Percentiles rank a stretch among this genome's conserved stretches.
Evolutionary conservation across 1,284 basidiomycete genomes (phyloP).

Genomic region (Trichosporon faecale): DNA sequence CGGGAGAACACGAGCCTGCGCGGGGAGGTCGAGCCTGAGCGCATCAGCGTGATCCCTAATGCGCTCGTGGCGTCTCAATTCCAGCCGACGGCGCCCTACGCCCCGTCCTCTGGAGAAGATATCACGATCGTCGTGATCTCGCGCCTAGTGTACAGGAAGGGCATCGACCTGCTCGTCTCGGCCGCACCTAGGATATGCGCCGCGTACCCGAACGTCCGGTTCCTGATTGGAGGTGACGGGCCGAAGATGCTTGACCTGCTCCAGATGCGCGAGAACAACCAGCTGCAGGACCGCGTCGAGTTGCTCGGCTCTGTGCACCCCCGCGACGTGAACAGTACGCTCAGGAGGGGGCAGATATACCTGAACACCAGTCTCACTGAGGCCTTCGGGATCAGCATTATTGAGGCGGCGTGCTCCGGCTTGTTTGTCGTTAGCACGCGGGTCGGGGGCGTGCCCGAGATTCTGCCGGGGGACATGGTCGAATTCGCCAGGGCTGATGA

Average conservation of each 20-base stretch:
- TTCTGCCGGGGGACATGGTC: constrained; percentile 88
- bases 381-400: constrained; percentile 91
- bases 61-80: constrained; percentile 88
- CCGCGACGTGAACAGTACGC: constrained; percentile 76
- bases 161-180: constrained; percentile 90
- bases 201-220: constrained; percentile 76
- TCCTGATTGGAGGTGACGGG: constrained; percentile 89
- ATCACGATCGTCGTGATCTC: constrained; percentile 94
- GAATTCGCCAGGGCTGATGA: constrained; percentile 89
- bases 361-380: constrained; percentile 95
- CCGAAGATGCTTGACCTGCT: constrained; percentile 92
- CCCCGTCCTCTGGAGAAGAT: constrained; percentile 43
- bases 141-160: constrained; percentile 93
- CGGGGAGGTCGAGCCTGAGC: constrained; percentile 67
- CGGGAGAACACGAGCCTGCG: constrained; percentile 93
- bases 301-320: constrained; percentile 79
- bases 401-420: constrained; percentile 93
- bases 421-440: constrained; percentile 90
- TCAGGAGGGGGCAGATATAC: constrained; percentile 81
- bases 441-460: constrained; percentile 94
- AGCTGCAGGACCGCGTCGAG: constrained; percentile 85
- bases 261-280: constrained; percentile 89
- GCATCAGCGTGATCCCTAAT: constrained; percentile 90
- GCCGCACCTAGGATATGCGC: constrained; percentile 86
- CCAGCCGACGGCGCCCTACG: constrained; percentile 55